Conservation (phyloP, 2,329 filamentous ascomycete species). For the Lachnellula arida region DNA sequence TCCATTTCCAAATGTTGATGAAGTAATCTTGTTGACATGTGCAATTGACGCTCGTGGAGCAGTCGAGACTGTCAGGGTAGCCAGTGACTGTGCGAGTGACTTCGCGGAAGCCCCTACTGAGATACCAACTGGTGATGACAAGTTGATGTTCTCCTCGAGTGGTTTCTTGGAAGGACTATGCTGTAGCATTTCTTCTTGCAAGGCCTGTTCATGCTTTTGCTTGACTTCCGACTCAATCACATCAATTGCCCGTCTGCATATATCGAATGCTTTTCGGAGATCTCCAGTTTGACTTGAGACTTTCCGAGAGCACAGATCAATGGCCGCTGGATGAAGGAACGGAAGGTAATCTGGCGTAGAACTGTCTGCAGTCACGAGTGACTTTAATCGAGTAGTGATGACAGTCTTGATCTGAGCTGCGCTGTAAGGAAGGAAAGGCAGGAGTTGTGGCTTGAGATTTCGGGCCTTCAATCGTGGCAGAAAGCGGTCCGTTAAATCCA, state of each 20-base stretch:
- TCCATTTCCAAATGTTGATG: conserved; percentile 85
- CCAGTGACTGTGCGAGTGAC: conserved; percentile 44
- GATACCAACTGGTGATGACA: conserved; percentile 49
- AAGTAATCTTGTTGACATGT: conserved; percentile 88
- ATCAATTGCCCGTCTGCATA: conserved; percentile 85
- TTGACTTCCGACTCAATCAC: conserved; percentile 81
- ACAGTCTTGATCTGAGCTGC: conserved; percentile 83
- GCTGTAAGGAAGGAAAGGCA: conserved; percentile 91
- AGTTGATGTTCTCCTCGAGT: conserved; percentile 76
- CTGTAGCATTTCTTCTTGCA: conserved; percentile 49
- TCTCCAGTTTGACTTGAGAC: conserved; percentile 93
- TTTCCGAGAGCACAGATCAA: conserved; percentile 91
- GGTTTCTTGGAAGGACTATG: conserved; percentile 70
- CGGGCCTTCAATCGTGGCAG: conserved; percentile 88
- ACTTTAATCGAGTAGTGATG: conserved; percentile 76
- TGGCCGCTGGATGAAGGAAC: conserved; percentile 88
- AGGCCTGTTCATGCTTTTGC: conserved; percentile 63
- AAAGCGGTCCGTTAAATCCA: conserved; percentile 93
- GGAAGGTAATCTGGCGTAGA: conserved; percentile 61
- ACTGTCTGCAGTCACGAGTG: conserved; percentile 57
- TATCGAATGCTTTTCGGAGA: conserved; percentile 90
- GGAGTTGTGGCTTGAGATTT: conserved; percentile 81
- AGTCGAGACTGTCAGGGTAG: conserved; percentile 64
- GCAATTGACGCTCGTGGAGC: conserved; percentile 85
- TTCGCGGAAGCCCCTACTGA: conserved; percentile 22